Evolutionary conservation across 345 rosid genomes (phyloP).

Genomic region (Salix arbutifolia): DNA sequence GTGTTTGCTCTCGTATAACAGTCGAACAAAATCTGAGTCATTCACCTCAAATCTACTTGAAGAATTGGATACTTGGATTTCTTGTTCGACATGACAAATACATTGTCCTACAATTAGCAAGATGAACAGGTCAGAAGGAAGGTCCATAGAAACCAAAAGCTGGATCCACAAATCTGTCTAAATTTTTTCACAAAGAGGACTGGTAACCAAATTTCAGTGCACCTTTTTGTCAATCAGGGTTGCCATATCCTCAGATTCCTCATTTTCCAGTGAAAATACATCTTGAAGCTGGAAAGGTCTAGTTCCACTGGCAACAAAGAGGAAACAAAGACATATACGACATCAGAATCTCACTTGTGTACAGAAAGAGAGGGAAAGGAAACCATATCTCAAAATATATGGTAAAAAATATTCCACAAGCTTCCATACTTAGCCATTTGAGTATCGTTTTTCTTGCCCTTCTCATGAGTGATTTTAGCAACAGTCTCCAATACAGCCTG

Average conservation of each 20-base stretch:
- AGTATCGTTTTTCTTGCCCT: slow-evolving; percentile 75
- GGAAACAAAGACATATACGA: not conserved
- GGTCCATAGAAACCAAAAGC: not conserved
- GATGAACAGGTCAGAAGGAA: not conserved
- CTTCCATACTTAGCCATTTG: slow-evolving; percentile 58
- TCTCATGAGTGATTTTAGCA: slow-evolving; percentile 88
- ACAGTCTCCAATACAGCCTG: slow-evolving; percentile 96
- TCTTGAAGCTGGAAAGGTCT: slow-evolving; percentile 83
- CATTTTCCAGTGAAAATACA: slow-evolving; percentile 89
- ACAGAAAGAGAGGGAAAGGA: not conserved
- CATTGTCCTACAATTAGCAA: slow-evolving; percentile 62
- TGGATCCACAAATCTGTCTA: not conserved
- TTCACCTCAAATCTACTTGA: slow-evolving; percentile 95
- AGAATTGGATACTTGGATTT: slow-evolving; percentile 96
- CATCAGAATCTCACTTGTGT: not conserved
- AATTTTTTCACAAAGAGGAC: not conserved
- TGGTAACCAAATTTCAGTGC: not conserved
- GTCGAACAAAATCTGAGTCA: slow-evolving; percentile 6
- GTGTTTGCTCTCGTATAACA: not conserved
- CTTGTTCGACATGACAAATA: slow-evolving; percentile 95
- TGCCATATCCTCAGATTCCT: slow-evolving; percentile 79
- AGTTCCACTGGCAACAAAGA: slow-evolving; percentile 49
- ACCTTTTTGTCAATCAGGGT: slow-evolving; percentile 97
- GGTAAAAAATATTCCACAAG: not conserved
- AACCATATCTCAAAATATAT: not conserved